Conservation (phyloP, 2,329 filamentous ascomycete genomes). For the Cladosporium sp. region DNA sequence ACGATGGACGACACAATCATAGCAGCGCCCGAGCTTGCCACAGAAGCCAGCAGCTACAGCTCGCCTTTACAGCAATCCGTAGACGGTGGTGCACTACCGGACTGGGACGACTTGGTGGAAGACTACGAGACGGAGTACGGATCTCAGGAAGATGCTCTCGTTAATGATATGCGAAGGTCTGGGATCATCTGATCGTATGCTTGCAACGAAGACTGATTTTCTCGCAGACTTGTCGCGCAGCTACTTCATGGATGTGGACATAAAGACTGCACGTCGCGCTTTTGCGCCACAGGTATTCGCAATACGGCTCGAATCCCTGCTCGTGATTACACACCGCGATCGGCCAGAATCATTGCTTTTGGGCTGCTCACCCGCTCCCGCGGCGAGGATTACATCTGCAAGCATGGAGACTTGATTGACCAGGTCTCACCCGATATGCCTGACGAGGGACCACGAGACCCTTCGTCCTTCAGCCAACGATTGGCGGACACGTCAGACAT, state of each 20-base stretch:
- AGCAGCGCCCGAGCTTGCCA: neutral
- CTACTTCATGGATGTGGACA: slow-evolving; percentile 72
- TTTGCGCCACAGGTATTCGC: slow-evolving; percentile 73
- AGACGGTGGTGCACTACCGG: neutral
- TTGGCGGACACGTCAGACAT: slow-evolving; percentile 35
- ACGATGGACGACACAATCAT: neutral
- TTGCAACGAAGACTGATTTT: neutral
- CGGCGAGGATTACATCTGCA: slow-evolving; percentile 64
- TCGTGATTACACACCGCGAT: slow-evolving; percentile 72
- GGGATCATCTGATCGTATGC: no score
- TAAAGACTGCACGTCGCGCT: slow-evolving; percentile 62
- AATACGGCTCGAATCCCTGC: slow-evolving; percentile 63
- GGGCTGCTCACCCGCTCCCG: slow-evolving; percentile 73
- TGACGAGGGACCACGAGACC: slow-evolving; percentile 42
- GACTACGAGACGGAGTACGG: neutral
- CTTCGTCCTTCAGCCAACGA: slow-evolving; percentile 57
- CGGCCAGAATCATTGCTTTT: slow-evolving; percentile 73
- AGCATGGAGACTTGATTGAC: neutral
- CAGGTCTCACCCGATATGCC: neutral
- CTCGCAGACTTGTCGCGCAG: slow-evolving; percentile 54
- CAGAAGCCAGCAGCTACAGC: neutral
- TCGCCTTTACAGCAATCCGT: neutral
- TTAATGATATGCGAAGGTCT: neutral
- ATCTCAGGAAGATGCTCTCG: neutral
- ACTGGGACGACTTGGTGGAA: neutral